Evolutionary conservation across 495 filamentous ascomycete genomes (phyloP), one percentile per base, ranked within the genome.

Genomic region (Elaphomyces granulatus): DNA sequence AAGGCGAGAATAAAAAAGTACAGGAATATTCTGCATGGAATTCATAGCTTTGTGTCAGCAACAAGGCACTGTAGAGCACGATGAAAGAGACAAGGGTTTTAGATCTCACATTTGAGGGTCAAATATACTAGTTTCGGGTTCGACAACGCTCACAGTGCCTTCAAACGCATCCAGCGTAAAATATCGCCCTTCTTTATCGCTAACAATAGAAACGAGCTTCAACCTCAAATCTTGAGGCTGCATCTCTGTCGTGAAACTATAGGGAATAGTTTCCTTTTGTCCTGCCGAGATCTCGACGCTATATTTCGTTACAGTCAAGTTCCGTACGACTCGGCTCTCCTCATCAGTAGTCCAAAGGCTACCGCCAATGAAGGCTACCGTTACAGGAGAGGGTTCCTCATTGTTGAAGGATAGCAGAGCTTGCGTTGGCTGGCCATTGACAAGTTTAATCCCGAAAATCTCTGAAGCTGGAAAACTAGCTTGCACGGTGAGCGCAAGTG

Each of bases 381-480:
- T 70, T 44, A 96, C 71, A 15, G 88, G 74, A 37, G 63, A 67
- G 3, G 75, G 71, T 65, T 98, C 90, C 42, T 82, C 68, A 66
- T 98, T 98, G 59, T 70, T 71, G 55, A 95, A 68, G 45, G 80
- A 73, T 52, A 98, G 66, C 21, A 92, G 65, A 4, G 87, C 80
- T 56, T 77, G 72, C 37, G 86, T 94, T n/a, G 85, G 72, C 44
- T 79, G 75, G 52, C 86, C 84, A 55, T 98, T 98, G 65, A 96
- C 74, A 40, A 95, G 76, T 72, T 94, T 94, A 46, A 96, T 75
- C 46, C 90, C 90, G 49, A 94, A 93, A 64, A 94, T 80, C 64
- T 90, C 84, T 54, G 83, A 75, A 21, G 82, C 71, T 32, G 86
- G 84, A 73, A 95, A 98, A 40, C 74, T 74, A 34, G 86, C 77